These are phyloP conservation scores for Citrus medica DNA, from an alignment of 345 rosid species.

Conservation along the genomic window DNA sequence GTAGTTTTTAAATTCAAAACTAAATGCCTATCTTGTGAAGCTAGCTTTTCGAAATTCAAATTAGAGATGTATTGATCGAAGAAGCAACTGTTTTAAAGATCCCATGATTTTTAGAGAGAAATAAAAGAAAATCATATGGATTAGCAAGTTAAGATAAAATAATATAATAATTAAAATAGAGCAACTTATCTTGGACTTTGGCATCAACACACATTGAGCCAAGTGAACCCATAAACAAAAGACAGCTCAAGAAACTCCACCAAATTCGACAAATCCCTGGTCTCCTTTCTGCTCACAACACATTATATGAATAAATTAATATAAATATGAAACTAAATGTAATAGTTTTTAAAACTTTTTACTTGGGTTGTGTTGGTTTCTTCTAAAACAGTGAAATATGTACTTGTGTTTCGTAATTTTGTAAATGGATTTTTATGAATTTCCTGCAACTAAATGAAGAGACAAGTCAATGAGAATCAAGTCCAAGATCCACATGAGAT, in stretches of 20 bases:
- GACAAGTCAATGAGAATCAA: conserved; percentile 29
- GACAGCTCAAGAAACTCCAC: conserved; percentile 37
- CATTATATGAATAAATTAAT: neutral
- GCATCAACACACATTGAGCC: conserved; percentile 29
- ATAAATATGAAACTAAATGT: neutral
- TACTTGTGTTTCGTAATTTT: neutral
- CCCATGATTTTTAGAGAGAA: neutral
- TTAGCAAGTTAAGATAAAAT: conserved; percentile 28
- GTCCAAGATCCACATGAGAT: conserved; percentile 30
- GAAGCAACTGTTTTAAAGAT: conserved; percentile 15
- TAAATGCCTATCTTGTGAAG: neutral
- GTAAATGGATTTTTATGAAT: conserved; percentile 5
- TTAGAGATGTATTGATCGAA: neutral
- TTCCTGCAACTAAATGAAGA: conserved; percentile 3
- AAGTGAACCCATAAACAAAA: conserved; percentile 27
- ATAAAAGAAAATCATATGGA: conserved; percentile 14
- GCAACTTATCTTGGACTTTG: conserved; percentile 23
- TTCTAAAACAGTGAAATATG: conserved; percentile 3
- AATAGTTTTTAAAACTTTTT: too few relatives aligned
- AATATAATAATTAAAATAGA: neutral
- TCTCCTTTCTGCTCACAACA: neutral
- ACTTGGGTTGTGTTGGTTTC: neutral
- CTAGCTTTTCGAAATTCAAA: neutral
- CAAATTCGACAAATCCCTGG: conserved; percentile 50
- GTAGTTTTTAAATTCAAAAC: neutral